Evolutionary conservation across 2,329 filamentous ascomycete species (phyloP), one percentile per base, ranked within the genome.

Genomic region (Pyrenophora graminea): DNA sequence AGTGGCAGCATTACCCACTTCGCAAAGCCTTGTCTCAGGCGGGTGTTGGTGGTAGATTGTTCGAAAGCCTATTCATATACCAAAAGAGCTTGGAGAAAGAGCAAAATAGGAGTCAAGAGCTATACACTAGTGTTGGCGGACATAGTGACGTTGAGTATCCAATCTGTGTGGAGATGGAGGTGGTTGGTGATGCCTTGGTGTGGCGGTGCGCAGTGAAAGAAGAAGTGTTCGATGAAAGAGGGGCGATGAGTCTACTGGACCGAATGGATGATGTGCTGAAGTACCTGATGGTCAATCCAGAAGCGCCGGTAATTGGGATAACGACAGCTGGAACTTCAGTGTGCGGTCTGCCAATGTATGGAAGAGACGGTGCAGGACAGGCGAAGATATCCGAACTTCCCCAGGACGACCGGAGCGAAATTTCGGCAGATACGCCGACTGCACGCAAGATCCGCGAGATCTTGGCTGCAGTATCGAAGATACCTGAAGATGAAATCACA

Each of bases 151-250:
- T 93, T 1, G 91, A 96, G 57, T 95, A 92, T 69, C 87, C 90
- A 0, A 74, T 96, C 3, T 94, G 90, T 62, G 82, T 90, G 2
- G 92, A 97, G 73, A 85, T 94, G 69, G 90, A 96, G 67, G 73
- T 83, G 5, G 69, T 82, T 0, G 76, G 73, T 0, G 73, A 81
- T 15, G 64, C 72, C 0, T 68, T 95, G 1, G 55, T 85, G 0
- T 94, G 91, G 87, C 85, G 89, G 10, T 80, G 85, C 15, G 90
- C 91, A 4, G 87, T 86, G 55, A 85, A 90, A 61, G 77, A 80
- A 1, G 74, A 74, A 1, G 80, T 83, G 9, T 70, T 86, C 5
- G 77, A 81, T 10, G 58, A 69, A 1, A 50, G 66, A 0, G 81
- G 80, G 8, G 77, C 82, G 0, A 54, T 77, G 0, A 61, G 69